These are phyloP conservation scores for Eucalyptus marginata DNA, from an alignment of 345 rosid species.

Conservation along the genomic window DNA sequence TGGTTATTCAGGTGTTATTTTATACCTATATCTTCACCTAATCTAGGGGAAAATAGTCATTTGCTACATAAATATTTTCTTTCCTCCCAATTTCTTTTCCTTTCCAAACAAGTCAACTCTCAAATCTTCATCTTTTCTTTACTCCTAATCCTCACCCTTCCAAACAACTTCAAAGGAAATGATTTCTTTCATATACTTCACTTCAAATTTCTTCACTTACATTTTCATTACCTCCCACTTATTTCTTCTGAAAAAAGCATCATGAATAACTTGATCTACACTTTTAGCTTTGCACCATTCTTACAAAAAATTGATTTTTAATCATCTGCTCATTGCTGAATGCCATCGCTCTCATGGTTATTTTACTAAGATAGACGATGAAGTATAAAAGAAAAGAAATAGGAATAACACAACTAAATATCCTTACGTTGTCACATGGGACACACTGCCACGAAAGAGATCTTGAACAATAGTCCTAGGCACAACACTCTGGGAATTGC, in stretches of 20 bases:
- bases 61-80: background rate
- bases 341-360: background rate
- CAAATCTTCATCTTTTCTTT: background rate
- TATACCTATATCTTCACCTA: background rate
- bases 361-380: background rate
- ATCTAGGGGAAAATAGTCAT: background rate
- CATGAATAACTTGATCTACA: background rate
- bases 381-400: background rate
- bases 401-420: background rate
- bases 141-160: background rate
- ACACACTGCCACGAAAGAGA: constrained; percentile 95
- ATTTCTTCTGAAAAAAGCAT: background rate
- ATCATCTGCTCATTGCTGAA: background rate
- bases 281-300: background rate
- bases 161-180: background rate
- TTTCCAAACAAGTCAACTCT: background rate
- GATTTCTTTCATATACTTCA: background rate
- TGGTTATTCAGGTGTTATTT: background rate
- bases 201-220: background rate
- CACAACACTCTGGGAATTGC: constrained; percentile 45
- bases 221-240: background rate
- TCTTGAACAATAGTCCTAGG: constrained; percentile 82
- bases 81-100: background rate
- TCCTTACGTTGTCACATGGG: constrained; percentile 95
- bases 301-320: background rate